Conservation (phyloP, 768 basidiomycete genomes). For the Russula lepida region DNA sequence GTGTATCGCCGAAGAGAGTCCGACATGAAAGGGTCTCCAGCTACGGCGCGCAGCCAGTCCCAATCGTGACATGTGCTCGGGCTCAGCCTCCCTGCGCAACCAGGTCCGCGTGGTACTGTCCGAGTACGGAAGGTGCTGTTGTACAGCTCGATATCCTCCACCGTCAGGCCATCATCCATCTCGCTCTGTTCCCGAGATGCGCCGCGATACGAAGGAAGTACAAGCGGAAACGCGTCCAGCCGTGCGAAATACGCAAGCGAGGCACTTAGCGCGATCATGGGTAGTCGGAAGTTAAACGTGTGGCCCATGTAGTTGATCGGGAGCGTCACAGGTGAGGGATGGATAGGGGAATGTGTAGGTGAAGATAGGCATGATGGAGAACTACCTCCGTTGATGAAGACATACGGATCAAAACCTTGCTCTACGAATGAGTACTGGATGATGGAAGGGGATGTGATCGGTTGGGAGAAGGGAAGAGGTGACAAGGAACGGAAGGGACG, state of each 20-base stretch:
- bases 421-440: slow-evolving; percentile 17
- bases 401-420: slow-evolving; percentile 11
- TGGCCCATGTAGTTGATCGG: slow-evolving; percentile 10
- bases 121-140: slow-evolving; percentile 5
- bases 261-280: slow-evolving; percentile 11
- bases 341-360: background rate
- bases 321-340: background rate
- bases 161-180: background rate
- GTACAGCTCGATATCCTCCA: slow-evolving; percentile 13
- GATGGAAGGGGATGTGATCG: background rate
- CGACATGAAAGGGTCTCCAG: background rate
- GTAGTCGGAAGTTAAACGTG: slow-evolving; percentile 8
- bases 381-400: background rate
- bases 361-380: background rate
- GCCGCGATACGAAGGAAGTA: background rate
- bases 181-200: background rate
- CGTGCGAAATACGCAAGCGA: slow-evolving; percentile 16
- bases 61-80: background rate
- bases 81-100: background rate
- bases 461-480: background rate
- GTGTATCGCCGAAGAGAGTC: background rate
- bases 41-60: slow-evolving; percentile 14
- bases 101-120: slow-evolving; percentile 4
- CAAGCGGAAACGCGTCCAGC: slow-evolving; percentile 7
- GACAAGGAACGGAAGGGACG: background rate